phyloP scores from a whole-genome alignment of 176 grass and related monocot species.

The Phoenix dactylifera region DNA sequence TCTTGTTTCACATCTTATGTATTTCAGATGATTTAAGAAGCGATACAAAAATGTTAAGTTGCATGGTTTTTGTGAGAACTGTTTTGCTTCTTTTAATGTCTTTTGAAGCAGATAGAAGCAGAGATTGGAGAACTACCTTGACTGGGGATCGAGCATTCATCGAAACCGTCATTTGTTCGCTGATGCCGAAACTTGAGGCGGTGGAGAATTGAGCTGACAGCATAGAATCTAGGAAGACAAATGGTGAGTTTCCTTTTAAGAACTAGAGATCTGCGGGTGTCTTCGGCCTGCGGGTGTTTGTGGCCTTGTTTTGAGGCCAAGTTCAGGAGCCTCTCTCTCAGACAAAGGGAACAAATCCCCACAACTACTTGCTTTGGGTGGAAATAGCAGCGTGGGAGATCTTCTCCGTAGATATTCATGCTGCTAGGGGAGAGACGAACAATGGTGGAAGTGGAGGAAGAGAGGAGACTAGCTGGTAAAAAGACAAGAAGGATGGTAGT shows the following conservation, averaged over 20 bases:
- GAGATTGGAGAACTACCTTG: background rate
- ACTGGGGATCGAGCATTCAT: conserved; percentile 2
- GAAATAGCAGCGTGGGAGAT: conserved; percentile 1
- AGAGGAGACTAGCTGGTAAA: no score
- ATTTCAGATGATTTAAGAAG: no score
- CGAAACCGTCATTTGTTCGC: background rate
- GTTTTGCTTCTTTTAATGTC: no score
- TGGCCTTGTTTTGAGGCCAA: conserved; percentile 8
- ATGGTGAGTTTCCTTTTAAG: background rate
- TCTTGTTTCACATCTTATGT: no score
- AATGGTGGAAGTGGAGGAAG: no score
- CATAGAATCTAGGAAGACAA: background rate
- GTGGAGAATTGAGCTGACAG: conserved; percentile 1
- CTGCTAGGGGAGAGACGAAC: no score
- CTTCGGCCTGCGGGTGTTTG: background rate
- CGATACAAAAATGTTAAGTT: no score
- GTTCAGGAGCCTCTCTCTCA: conserved; percentile 14
- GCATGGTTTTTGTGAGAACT: no score
- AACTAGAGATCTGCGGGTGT: background rate
- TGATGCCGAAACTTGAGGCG: background rate
- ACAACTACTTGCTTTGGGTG: conserved; percentile 11
- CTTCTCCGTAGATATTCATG: no score
- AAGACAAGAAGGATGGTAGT: no score
- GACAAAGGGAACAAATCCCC: conserved; percentile 11
- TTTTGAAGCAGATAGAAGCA: background rate